Evolutionary conservation across 148 eudicot genomes (phyloP), one percentile per base, ranked within the genome.

Genomic region (Amaranthus palmeri): DNA sequence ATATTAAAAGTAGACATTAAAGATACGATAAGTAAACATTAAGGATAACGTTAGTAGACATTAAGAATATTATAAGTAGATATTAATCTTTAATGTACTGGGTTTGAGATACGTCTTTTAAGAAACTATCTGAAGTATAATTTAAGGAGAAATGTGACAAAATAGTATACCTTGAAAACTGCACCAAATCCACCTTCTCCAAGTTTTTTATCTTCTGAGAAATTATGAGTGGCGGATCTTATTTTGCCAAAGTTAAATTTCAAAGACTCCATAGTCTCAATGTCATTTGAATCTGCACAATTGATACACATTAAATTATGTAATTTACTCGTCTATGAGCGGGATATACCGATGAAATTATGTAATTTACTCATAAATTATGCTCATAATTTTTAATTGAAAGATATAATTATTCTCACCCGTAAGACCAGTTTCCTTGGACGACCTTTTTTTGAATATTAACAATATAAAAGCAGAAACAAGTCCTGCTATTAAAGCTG

Each of bases 171-270:
- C 81, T 74, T 69, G 62, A 74, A 79, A 74, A 79, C 81, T 63
- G 65, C 65, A 57, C 81, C 81, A 7, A 79, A 79, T 56, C 81
- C 81, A 57, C 81, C 81, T 70, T 79, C 81, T 69, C 81, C 81
- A 7, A 79, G 81, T 74, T 79, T 79, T 44, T 57, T 69, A 56
- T 74, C 81, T 18, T 69, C 73, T 10, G 74, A 41, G 74, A 79
- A 79, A 50, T 64, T 69, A 49, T 63, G 64, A 36, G 77, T 74
- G 2, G 78, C 78, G 46, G 78, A 63, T 69, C 61, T 79, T 62
- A 79, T 79, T 54, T 41, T 67, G 36, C 41, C 70, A 67, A 79
- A 79, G 42, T 74, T 60, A 65, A 67, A 79, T 60, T 36, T 79
- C 71, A 79, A 45, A 18, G 73, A 63, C 43, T 79, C 77, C 43